phyloP scores from a whole-genome alignment of 2,329 filamentous ascomycete species.

The Tolypocladium cylindrosporum region DNA sequence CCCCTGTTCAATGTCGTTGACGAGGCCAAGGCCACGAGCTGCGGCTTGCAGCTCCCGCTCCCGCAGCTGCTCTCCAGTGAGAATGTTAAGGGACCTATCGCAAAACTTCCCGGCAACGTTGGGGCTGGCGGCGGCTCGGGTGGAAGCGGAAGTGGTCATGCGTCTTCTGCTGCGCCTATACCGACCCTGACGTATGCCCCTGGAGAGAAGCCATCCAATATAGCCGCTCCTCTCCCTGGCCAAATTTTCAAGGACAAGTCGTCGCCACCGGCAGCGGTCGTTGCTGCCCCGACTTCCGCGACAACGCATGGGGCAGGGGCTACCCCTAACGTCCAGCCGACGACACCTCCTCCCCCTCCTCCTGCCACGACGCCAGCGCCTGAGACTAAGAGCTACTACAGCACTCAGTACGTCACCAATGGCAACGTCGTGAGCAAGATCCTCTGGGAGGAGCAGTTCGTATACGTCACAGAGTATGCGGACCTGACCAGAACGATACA shows the following conservation, averaged over 20 bases:
- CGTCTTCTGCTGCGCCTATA: constrained; percentile 3
- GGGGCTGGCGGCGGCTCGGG: background rate
- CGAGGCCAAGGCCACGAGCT: constrained; percentile 46
- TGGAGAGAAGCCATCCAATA: constrained; percentile 20
- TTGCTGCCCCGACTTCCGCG: constrained; percentile 2
- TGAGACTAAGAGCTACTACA: constrained; percentile 25
- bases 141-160: constrained; percentile 10
- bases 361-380: constrained; percentile 7
- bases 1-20: constrained; percentile 61
- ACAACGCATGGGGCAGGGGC: constrained; percentile 1
- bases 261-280: background rate
- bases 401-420: constrained; percentile 43
- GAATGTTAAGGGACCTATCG: constrained; percentile 43
- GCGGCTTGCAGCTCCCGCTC: constrained; percentile 45
- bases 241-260: constrained; percentile 29
- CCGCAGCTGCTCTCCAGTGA: constrained; percentile 48
- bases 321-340: background rate
- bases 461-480: constrained; percentile 39
- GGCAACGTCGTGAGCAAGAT: constrained; percentile 44
- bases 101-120: constrained; percentile 51
- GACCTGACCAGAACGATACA: constrained; percentile 29
- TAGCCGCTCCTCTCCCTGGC: constrained; percentile 27
- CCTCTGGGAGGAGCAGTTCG: constrained; percentile 43
- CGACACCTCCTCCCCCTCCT: constrained; percentile 6
- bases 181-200: constrained; percentile 25